Base-by-base conservation (phyloP, 2,329 filamentous ascomycete genomes). In the Talaromyces sp. region DNA sequence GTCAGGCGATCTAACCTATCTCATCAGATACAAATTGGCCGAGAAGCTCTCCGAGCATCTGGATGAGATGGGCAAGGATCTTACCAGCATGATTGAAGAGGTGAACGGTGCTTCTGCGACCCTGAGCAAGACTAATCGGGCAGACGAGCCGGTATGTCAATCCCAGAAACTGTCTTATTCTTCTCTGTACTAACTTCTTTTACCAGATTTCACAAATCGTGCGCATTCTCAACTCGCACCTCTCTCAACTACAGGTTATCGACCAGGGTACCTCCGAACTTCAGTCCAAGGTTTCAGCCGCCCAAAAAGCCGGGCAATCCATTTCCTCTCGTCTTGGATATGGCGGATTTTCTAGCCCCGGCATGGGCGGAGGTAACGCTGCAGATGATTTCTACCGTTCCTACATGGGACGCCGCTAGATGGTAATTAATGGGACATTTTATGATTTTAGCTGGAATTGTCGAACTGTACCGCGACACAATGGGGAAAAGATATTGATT, bases 1-100 rank as follows among this genome's bases (percentile, higher is more conserved):
- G 3, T 5, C 13, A 39, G n/a, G 30, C 17, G 11, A 29, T 42
- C 19, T 74, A 47, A 74, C 60, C 39, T 16, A 9, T 19, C 13
- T 30, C 13, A 46, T 49, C 61, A 84, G 82, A 29, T 86, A 97
- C 78, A 95, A 96, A 81, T 80, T 95, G 47, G 94, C 94, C 1
- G 94, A 99, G 80, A 94, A 91, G 73, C 82, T 97, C 60, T 91
- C 91, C 10, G 90, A 96, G 69, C 86, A 90, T 60, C 80, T 99
- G 60, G 92, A 96, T 52, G 91, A 96, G 64, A 95, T 97, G 85
- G 91, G 91, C 68, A 90, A 91, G 70, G 91, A 96, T 69, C 80
- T 99, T 58, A 86, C 86, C 43, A 93, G 91, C 76, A 97, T 99
- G 91, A 96, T 99, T 64, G 92, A 96, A 70, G 94, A 97, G 75